phyloP scores from a whole-genome alignment of 768 basidiomycete genomes.

The Boletus vinaceobasis region DNA sequence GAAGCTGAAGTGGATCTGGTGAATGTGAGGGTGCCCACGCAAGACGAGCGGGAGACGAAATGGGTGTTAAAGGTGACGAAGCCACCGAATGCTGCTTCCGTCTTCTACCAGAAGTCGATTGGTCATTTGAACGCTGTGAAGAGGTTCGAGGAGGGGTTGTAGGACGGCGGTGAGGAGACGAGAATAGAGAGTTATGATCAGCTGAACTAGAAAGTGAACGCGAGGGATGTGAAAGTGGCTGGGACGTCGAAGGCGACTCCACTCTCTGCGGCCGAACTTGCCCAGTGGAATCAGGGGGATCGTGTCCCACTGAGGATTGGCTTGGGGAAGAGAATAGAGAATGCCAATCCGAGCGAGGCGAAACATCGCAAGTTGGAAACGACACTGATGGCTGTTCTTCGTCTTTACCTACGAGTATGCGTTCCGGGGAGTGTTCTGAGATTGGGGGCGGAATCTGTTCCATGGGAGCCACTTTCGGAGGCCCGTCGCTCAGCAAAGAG shows the following conservation, averaged over 20 bases:
- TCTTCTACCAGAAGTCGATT: background rate
- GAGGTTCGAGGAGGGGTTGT: constrained; percentile 20
- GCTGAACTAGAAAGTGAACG: constrained; percentile 15
- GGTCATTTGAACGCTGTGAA: constrained; percentile 8
- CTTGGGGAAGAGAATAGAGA: constrained; percentile 22
- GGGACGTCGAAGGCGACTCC: constrained; percentile 1
- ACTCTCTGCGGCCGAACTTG: background rate
- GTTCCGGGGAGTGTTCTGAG: background rate
- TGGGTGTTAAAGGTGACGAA: constrained; percentile 24
- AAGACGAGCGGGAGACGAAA: constrained; percentile 13
- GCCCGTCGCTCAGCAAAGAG: background rate
- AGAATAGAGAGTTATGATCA: constrained; percentile 12
- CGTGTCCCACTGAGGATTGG: background rate
- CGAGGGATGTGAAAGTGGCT: constrained; percentile 1
- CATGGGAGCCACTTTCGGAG: background rate
- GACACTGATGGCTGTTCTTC: background rate
- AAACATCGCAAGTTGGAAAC: background rate
- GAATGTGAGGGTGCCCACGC: constrained; percentile 12
- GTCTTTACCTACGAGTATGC: background rate
- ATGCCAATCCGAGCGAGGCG: constrained; percentile 9
- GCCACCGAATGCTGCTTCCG: background rate
- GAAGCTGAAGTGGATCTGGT: constrained; percentile 23
- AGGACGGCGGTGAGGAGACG: constrained; percentile 10
- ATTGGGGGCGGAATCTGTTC: background rate
- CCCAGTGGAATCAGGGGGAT: background rate